Conservation (phyloP, 768 basidiomycete genomes). For the Rhodotorula babjevae region DNA sequence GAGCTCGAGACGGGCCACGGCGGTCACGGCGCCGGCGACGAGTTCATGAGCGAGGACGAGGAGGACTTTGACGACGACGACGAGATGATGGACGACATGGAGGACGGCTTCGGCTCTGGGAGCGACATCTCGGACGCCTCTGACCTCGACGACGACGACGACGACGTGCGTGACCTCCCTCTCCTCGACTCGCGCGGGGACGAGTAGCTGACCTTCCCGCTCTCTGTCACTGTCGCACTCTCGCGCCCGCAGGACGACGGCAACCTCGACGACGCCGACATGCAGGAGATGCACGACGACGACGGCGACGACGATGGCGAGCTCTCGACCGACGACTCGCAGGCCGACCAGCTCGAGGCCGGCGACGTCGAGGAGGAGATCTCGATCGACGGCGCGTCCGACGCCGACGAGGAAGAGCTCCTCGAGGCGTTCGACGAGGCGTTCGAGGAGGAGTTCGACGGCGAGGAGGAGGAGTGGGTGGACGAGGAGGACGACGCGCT, state of each 20-base stretch:
- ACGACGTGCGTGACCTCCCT: not conserved
- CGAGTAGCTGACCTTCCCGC: not conserved
- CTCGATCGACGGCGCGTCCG: conserved; percentile 52
- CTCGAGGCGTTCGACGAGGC: conserved; percentile 70
- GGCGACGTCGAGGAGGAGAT: conserved; percentile 28
- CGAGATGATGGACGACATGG: conserved; percentile 40
- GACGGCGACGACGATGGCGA: conserved; percentile 63
- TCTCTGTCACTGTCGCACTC: too few relatives aligned
- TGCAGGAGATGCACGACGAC: conserved; percentile 59
- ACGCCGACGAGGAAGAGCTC: conserved; percentile 63
- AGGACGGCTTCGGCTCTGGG: conserved; percentile 17
- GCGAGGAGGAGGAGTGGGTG: conserved; percentile 58
- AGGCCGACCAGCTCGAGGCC: conserved; percentile 26
- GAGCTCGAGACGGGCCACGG: conserved; percentile 43
- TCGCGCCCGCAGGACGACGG: conserved; percentile 1
- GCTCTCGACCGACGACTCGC: conserved; percentile 68
- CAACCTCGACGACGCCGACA: conserved; percentile 34
- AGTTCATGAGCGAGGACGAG: conserved; percentile 39
- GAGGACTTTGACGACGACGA: conserved; percentile 40
- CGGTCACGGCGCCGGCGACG: conserved; percentile 31
- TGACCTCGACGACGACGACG: conserved; percentile 12
- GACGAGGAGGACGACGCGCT: conserved; percentile 56
- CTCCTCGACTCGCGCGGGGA: too few relatives aligned
- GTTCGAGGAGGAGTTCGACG: conserved; percentile 74
- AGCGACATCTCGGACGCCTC: conserved; percentile 31